Evolutionary conservation across 306 rosid species (phyloP).

Genomic region (Canavalia gladiata): DNA sequence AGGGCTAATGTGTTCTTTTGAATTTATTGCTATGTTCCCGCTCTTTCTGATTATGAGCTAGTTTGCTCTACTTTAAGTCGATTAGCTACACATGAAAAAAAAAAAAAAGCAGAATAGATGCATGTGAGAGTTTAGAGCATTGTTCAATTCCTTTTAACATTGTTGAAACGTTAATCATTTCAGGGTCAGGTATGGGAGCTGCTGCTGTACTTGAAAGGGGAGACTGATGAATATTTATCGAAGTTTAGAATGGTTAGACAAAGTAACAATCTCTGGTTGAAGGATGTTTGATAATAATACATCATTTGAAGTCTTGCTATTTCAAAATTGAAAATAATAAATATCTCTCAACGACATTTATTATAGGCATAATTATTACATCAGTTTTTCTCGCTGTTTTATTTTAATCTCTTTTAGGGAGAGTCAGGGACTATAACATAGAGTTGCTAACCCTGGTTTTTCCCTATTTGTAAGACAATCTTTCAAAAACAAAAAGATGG

Average conservation of each 20-base stretch:
- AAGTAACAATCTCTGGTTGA: not conserved
- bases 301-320: not conserved
- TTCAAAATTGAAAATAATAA: slow-evolving; percentile 13
- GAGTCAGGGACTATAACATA: too few species aligned
- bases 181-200: slow-evolving; percentile 97
- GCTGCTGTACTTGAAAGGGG: slow-evolving; percentile 94
- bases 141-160: slow-evolving; percentile 11
- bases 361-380: not conserved
- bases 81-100: not conserved
- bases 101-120: slow-evolving; percentile 7
- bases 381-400: too few species aligned
- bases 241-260: slow-evolving; percentile 45
- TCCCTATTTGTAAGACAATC: too few species aligned
- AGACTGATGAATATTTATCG: slow-evolving; percentile 57
- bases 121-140: not conserved
- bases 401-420: too few species aligned
- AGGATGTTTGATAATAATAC: slow-evolving; percentile 15
- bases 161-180: slow-evolving; percentile 37
- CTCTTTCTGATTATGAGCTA: too few species aligned
- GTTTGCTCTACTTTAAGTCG: not conserved
- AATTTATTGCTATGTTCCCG: too few species aligned
- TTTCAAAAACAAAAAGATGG: too few species aligned
- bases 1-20: too few species aligned
- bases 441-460: too few species aligned
- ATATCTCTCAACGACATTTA: not conserved